Conservation (phyloP, 1,139 yeast genomes). For the Pichia sp. region DNA sequence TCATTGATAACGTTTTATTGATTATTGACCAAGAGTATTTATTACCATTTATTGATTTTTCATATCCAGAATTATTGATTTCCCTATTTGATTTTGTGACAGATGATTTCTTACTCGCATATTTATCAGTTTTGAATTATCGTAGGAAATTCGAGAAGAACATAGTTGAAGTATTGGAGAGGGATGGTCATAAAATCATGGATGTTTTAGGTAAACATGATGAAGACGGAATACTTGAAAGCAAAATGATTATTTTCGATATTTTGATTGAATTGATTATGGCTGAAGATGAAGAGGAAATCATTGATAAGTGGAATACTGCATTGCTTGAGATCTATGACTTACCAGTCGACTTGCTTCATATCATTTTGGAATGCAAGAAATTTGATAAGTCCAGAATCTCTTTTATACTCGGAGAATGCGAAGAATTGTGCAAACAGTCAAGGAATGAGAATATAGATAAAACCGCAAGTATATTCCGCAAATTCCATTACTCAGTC, state of each 20-base stretch:
- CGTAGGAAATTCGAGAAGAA: conserved; percentile 40
- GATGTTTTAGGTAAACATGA: conserved; percentile 14
- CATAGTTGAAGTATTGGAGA: conserved; percentile 50
- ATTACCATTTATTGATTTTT: conserved; percentile 15
- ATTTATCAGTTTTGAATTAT: conserved; percentile 41
- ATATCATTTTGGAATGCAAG: conserved; percentile 36
- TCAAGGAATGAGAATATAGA: conserved; percentile 7
- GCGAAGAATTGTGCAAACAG: conserved; percentile 13
- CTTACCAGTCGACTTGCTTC: conserved; percentile 62
- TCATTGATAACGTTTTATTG: conserved; percentile 43
- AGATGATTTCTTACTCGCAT: conserved; percentile 39
- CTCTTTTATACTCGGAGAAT: conserved; percentile 18
- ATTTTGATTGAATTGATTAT: conserved; percentile 63
- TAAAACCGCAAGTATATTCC: conserved; percentile 7
- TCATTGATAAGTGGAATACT: conserved; percentile 50
- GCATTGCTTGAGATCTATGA: conserved; percentile 54
- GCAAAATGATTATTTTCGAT: conserved; percentile 60
- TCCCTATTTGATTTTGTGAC: conserved; percentile 32
- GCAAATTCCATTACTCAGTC: conserved; percentile 11
- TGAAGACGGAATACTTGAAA: conserved; percentile 24
- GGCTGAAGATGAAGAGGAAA: conserved; percentile 42
- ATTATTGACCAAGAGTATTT: conserved; percentile 32
- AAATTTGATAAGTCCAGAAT: conserved; percentile 22
- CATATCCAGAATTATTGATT: conserved; percentile 24
- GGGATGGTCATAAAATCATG: conserved; percentile 59